phyloP scores from a whole-genome alignment of 345 rosid genomes.

The Corchorus capsularis region DNA sequence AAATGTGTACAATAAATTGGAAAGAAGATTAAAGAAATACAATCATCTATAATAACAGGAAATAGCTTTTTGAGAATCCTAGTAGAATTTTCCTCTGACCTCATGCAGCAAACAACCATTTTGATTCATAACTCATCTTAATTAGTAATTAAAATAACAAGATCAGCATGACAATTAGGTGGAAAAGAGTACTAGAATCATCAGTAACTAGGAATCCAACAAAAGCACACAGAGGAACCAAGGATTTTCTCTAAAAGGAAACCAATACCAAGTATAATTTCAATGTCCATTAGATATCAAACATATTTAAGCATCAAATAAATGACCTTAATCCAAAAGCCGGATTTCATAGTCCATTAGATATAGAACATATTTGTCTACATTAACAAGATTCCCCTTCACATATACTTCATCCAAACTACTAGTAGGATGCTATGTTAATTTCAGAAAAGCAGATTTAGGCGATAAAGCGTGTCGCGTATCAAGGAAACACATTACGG shows the following conservation, averaged over 20 bases:
- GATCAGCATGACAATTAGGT: not conserved
- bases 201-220: not conserved
- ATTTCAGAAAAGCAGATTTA: slow-evolving; percentile 20
- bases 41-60: not conserved
- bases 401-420: slow-evolving; percentile 7
- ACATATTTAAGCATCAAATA: not conserved
- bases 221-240: not conserved
- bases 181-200: too few species aligned
- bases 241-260: not conserved
- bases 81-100: not conserved
- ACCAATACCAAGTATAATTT: too few species aligned
- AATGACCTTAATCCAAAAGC: not conserved
- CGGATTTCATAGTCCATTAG: not conserved
- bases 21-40: not conserved
- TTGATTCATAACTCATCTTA: not conserved
- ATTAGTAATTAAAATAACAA: not conserved
- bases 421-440: slow-evolving; percentile 7
- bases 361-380: not conserved
- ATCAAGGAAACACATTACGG: slow-evolving; percentile 16
- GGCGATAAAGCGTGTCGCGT: slow-evolving; percentile 17
- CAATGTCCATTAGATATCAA: too few species aligned
- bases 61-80: not conserved
- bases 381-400: slow-evolving; percentile 8
- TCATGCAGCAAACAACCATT: slow-evolving; percentile 1
- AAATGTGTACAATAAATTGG: not conserved